phyloP scores from a whole-genome alignment of 2,329 filamentous ascomycete genomes.

The Fusarium sp. region DNA sequence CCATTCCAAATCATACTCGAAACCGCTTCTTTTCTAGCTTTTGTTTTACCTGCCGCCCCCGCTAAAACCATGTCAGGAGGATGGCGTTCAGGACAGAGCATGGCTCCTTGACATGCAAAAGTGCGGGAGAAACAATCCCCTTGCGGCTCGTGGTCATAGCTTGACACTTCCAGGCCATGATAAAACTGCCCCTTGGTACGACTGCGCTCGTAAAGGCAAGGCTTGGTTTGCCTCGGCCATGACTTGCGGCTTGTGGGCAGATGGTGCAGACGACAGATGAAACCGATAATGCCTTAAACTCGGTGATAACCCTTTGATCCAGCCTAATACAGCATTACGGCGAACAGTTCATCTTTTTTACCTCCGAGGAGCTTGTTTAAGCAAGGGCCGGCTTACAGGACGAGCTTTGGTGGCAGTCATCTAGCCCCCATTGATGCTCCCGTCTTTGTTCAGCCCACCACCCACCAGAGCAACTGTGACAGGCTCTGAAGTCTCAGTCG shows the following conservation, averaged over 20 bases:
- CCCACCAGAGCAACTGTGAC: neutral
- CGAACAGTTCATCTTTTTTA: neutral
- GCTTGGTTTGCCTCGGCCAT: constrained; percentile 1
- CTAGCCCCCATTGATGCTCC: neutral
- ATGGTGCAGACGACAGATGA: neutral
- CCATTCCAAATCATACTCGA: neutral
- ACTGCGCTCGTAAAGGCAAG: neutral
- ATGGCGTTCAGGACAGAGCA: constrained; percentile 2
- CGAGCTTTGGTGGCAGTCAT: neutral
- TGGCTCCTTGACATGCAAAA: neutral
- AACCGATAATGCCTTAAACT: neutral
- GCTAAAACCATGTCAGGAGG: constrained; percentile 1
- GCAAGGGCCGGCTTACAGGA: neutral
- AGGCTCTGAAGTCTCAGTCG: neutral
- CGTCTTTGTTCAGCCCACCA: neutral
- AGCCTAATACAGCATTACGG: neutral
- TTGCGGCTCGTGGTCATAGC: neutral
- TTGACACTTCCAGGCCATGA: neutral
- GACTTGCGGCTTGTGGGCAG: neutral
- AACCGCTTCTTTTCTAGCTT: neutral
- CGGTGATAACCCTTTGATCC: neutral
- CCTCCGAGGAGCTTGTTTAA: neutral
- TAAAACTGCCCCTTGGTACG: neutral
- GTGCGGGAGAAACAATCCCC: constrained; percentile 3
- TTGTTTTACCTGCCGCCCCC: neutral